phyloP scores from a whole-genome alignment of 345 rosid genomes.

The Populus deltoides region DNA sequence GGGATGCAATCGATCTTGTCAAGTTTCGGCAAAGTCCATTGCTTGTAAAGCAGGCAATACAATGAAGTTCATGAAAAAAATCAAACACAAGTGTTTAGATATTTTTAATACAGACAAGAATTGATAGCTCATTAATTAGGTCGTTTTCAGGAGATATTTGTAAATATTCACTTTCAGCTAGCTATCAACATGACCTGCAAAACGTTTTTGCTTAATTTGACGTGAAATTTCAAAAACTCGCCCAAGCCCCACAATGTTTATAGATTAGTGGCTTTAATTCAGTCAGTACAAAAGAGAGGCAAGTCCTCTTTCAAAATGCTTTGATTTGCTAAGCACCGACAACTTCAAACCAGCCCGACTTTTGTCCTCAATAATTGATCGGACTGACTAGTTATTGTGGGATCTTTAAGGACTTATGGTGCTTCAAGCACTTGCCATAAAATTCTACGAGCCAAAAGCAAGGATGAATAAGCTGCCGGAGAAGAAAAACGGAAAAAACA shows the following conservation, averaged over 20 bases:
- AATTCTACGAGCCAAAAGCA: neutral
- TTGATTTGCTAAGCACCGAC: neutral
- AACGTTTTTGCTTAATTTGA: neutral
- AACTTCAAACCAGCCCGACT: neutral
- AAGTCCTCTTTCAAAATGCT: neutral
- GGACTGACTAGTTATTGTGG: neutral
- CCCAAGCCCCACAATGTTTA: neutral
- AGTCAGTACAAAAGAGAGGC: neutral
- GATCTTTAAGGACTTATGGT: neutral
- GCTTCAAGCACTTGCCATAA: neutral
- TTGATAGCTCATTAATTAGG: too few species aligned
- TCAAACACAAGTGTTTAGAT: neutral
- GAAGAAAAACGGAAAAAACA: neutral
- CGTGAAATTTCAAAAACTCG: neutral
- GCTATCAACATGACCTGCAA: neutral
- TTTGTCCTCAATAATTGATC: neutral
- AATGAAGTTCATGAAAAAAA: neutral
- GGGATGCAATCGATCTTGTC: neutral
- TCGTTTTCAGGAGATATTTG: too few species aligned
- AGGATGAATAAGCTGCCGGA: neutral
- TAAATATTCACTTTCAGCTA: neutral
- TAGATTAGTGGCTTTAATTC: neutral
- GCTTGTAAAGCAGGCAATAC: neutral
- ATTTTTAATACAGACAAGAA: neutral
- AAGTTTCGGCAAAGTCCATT: neutral